These are phyloP conservation scores for Hypocreales sp. DNA, from an alignment of 2,329 filamentous ascomycete species.

Conservation along the genomic window DNA sequence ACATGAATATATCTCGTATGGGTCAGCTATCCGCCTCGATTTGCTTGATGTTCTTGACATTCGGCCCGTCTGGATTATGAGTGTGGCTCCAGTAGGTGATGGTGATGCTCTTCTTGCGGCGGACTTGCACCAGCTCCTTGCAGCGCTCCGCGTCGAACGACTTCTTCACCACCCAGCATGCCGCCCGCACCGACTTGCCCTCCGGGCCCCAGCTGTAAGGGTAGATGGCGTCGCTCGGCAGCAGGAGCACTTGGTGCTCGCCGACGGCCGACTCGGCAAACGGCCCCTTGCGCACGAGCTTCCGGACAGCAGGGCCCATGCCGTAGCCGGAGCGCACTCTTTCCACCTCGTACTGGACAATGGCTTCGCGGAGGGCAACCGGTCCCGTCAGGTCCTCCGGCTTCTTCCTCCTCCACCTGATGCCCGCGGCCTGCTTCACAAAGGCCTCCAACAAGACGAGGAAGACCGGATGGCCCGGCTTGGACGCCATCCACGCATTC, in stretches of 20 bases:
- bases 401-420: conserved; percentile 1
- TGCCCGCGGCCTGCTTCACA: not conserved
- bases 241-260: conserved; percentile 7
- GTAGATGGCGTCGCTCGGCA: conserved; percentile 10
- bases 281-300: conserved; percentile 1
- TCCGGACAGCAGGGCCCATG: conserved; percentile 1
- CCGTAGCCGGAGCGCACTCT: conserved; percentile 1
- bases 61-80: conserved; percentile 3
- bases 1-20: not conserved
- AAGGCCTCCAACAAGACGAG: conserved; percentile 8
- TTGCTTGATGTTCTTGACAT: conserved; percentile 1
- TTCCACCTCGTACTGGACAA: conserved; percentile 3
- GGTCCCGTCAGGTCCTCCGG: conserved; percentile 6
- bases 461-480: conserved; percentile 18
- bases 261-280: conserved; percentile 1
- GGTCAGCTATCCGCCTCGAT: not conserved
- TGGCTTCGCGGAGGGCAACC: conserved; percentile 5
- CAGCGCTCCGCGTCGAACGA: conserved; percentile 7
- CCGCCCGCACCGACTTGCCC: conserved; percentile 2
- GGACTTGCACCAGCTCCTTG: conserved; percentile 7
- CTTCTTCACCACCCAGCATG: conserved; percentile 8
- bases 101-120: conserved; percentile 8
- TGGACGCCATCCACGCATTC: conserved; percentile 21
- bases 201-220: conserved; percentile 11
- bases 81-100: conserved; percentile 14